Base-by-base conservation (phyloP, 176 grass and related monocot species). In the Rhipidocladum racemiflorum region DNA sequence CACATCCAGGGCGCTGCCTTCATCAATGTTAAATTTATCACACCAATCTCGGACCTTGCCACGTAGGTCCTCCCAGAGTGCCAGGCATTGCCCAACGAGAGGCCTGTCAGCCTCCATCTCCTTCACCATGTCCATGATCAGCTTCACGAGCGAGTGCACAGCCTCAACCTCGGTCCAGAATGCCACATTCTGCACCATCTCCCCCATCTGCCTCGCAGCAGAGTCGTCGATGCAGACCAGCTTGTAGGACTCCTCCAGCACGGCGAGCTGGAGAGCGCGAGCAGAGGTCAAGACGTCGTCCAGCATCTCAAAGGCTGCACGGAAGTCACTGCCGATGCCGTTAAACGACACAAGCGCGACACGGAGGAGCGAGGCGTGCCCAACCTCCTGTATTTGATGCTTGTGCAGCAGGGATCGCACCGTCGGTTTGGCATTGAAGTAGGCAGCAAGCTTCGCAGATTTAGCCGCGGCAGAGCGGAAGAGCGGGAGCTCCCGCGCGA, bases 81-180 rank as follows among this genome's bases (percentile, higher is more conserved):
- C 86, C 25, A 97, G 75, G 83, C 94, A 97, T 75, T 97, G 90
- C 55, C 91, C 94, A 2, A 97, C 84, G 13, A 97, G 85, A 81
- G 94, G 94, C 81, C 86, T 69, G 62, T 97, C 91, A 8, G 68
- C 61, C 86, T 97, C 91, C 83, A 93, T 93, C 63, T 97, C 94
- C n/a, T 80, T 87, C 73, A 83, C 68, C 91, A 91, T 89, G 25
- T 88, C 94, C 74, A 85, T 90, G 51, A 93, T 63, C 60, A 97
- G 66, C 83, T 78, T 89, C 24, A 97, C 77, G 2, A 97, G 76
- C 7, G 81, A 74, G 57, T 83, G 80, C 38, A 81, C 91, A 1
- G 94, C 91, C 55, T 97, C 84, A 11, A 93, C 46, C 76, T 97
- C 88, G 15, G 18, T 77, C 94, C 94, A 97, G 76, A 93, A 97